Evolutionary conservation across 169 alveolate genomes (phyloP).

Genomic region (Eimeria praecox): DNA sequence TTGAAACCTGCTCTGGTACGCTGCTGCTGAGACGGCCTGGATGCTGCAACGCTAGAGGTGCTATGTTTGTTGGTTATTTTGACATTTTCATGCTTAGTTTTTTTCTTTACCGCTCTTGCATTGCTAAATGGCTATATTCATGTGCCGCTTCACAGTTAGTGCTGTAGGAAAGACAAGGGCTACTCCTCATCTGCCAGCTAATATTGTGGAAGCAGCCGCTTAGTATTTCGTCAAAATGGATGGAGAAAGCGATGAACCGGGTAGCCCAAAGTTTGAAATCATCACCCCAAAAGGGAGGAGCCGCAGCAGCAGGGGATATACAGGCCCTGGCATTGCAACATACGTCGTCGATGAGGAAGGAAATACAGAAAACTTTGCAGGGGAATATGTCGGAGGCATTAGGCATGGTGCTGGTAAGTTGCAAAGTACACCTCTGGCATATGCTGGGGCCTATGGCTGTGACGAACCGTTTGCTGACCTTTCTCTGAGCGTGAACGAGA

Average conservation of each 20-base stretch:
- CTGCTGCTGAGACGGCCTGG: background rate
- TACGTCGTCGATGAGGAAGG: slow-evolving; percentile 66
- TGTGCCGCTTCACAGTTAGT: background rate
- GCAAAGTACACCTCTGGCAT: background rate
- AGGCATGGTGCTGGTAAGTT: slow-evolving; percentile 63
- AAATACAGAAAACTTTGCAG: slow-evolving; percentile 45
- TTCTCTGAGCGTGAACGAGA: background rate
- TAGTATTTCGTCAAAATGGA: slow-evolving; percentile 2
- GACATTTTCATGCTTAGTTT: background rate
- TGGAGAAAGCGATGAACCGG: slow-evolving; percentile 27
- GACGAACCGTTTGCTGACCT: background rate
- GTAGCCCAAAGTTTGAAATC: slow-evolving; percentile 38
- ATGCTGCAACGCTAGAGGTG: background rate
- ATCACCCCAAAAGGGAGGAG: slow-evolving; percentile 51
- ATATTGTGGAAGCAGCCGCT: background rate
- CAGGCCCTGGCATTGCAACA: slow-evolving; percentile 75
- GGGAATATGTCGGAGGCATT: slow-evolving; percentile 64
- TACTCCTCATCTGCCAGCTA: background rate
- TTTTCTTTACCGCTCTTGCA: background rate
- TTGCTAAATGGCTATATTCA: background rate
- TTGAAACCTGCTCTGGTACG: background rate
- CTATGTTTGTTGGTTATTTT: background rate
- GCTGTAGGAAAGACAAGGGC: background rate
- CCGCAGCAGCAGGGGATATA: slow-evolving; percentile 69
- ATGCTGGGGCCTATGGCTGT: background rate